Base-by-base conservation (phyloP, 1,139 yeast species). In the Pichia sp. region DNA sequence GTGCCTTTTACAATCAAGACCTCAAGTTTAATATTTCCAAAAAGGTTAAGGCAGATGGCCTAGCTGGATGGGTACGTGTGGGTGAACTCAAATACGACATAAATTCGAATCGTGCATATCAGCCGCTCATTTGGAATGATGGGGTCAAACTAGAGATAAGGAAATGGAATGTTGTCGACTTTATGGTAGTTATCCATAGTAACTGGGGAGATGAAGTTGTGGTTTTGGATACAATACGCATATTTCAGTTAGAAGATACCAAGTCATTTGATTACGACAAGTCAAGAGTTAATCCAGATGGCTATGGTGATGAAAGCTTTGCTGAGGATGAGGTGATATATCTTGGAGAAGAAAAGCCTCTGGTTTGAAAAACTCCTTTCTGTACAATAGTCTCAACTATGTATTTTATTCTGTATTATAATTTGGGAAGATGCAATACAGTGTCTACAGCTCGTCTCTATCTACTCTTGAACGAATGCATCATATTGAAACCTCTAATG, bases 121-220 rank as follows among this genome's bases (percentile, higher is more conserved):
- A 67, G 36, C 42, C 55, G 1, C 62, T 66, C 31, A 58, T 59
- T n/a, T 49, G 66, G 43, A 29, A 50, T 8, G 45, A 49, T 7
- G 59, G 59, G 29, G 40, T 61, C 2, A 54, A 53, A 38, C 19
- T 54, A 30, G 56, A 59, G 15, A 16, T 66, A n/a, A 49, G 54
- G 15, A 59, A 58, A 19, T 59, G 58, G 52, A 38, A 60, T 1
- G 50, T 65, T 2, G 42, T 50, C 3, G 55, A 59, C 10, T 52
- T 66, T 4, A 60, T 63, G 57, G 8, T 67, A 3, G 54, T 66
- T 1, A 52, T 67, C 13, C 66, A 64, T 34, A 57, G 62, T n/a
- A 66, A 66, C 52, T 62, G 64, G 61, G 69, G 68, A 2, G 61
- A 57, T 8, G 53, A 57, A 16, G 46, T 63, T 16, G 62, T 62